phyloP scores from a whole-genome alignment of 2,329 filamentous ascomycete genomes.

The Calonectria pseudoturangicola region DNA sequence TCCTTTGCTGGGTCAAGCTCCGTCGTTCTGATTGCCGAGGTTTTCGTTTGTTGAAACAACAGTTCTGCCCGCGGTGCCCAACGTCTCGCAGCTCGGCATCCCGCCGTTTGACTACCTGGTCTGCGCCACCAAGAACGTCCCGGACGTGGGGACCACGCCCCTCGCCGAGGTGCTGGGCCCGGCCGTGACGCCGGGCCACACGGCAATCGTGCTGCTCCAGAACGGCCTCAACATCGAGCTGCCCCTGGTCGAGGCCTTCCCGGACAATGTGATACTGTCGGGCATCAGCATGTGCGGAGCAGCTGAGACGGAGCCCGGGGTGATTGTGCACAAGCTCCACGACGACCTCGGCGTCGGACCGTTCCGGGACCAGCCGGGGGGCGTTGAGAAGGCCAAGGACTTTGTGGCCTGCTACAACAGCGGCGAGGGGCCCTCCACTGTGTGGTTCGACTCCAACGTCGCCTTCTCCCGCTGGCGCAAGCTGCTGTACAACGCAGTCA shows the following conservation, averaged over 20 bases:
- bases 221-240: constrained; percentile 53
- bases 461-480: constrained; percentile 52
- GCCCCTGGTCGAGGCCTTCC: constrained; percentile 48
- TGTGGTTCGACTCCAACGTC: constrained; percentile 48
- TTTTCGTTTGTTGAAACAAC: constrained; percentile 12
- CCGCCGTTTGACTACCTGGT: constrained; percentile 52
- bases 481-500: constrained; percentile 52
- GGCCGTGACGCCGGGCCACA: constrained; percentile 46
- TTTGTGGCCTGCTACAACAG: constrained; percentile 49
- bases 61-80: constrained; percentile 48
- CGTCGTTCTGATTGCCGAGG: constrained; percentile 23
- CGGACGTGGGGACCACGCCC: constrained; percentile 43
- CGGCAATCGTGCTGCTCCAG: constrained; percentile 51
- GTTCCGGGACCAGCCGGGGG: constrained; percentile 44
- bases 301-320: constrained; percentile 48
- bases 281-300: constrained; percentile 54
- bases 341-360: constrained; percentile 50
- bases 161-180: constrained; percentile 49
- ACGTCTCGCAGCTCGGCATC: constrained; percentile 41
- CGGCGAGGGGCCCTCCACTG: constrained; percentile 46
- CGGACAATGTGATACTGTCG: constrained; percentile 48
- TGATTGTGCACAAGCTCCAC: constrained; percentile 48
- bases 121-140: constrained; percentile 52
- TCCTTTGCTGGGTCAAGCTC: not conserved
- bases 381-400: constrained; percentile 46